Evolutionary conservation across 2,329 filamentous ascomycete species (phyloP), one percentile per base, ranked within the genome.

Genomic region (Claviceps arundinis): DNA sequence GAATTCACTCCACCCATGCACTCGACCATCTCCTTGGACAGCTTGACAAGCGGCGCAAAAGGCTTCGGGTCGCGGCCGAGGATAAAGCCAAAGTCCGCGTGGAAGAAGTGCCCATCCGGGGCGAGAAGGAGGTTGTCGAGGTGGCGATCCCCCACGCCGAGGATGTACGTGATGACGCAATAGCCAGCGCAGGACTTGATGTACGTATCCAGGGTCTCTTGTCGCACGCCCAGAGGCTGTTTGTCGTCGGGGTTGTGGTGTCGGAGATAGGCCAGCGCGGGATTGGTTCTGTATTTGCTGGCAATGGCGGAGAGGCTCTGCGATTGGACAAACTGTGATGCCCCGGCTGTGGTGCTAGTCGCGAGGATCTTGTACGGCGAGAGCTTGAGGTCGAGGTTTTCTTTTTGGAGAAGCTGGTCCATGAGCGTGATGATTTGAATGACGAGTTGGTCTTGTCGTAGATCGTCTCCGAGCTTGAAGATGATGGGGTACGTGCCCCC

Each of bases 61-160:
- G 93, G 93, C 64, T 98, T 98, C 0, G 93, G 93, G 60, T 98
- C 93, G 42, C 93, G 87, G 17, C 93, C 93, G 1, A 98, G 84
- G 56, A 98, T 98, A 68, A 95, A 98, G 43, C 94, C 93, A 62
- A 98, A 98, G 67, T 98, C 93, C 34, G 91, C 90, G 65, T 98
- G 93, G 77, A 98, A 96, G 73, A 98, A 98, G 68, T 94, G 89
- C 0, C 82, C 93, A 59, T 90, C 85, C 1, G 93, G 90, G 0
- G 89, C 81, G 5, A 98, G 80, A 26, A 98, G 81, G 1, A 98
- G 80, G 62, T 98, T 98, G 66, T 98, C 93, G 2, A 97, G 77
- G 68, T 98, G 93, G 1, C 93, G 84, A 65, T 98, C 93, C 19
- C 93, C 93, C 2, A 98, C 93, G 37, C 93, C 94, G 13, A 98